Conservation (phyloP, 2,329 filamentous ascomycete species). For the Graphiopsis chlorocephala region DNA sequence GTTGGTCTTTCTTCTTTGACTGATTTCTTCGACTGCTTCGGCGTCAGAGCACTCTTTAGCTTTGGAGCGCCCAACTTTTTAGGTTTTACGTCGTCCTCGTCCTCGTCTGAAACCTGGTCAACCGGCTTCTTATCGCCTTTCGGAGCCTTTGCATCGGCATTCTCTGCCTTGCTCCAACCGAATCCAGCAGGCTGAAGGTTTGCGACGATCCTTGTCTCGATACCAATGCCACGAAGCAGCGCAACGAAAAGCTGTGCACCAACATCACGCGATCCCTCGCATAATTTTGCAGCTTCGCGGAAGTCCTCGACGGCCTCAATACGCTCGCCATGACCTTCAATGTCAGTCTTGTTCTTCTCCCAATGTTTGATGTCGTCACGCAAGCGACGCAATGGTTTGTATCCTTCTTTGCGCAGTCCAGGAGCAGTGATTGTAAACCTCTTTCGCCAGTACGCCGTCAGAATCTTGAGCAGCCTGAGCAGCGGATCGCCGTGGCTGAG, state of each 20-base stretch:
- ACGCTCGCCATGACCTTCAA: constrained; percentile 70
- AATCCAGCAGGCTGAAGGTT: constrained; percentile 86
- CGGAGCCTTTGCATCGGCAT: constrained; percentile 57
- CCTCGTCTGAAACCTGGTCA: constrained; percentile 19
- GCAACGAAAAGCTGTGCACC: constrained; percentile 89
- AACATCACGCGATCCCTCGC: constrained; percentile 79
- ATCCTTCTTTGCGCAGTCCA: constrained; percentile 83
- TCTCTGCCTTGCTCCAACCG: constrained; percentile 84
- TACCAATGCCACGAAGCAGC: constrained; percentile 71
- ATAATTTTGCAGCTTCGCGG: constrained; percentile 63
- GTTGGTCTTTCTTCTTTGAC: constrained; percentile 21
- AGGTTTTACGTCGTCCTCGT: constrained; percentile 20
- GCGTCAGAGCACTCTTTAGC: constrained; percentile 10
- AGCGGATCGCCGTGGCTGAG: constrained; percentile 81
- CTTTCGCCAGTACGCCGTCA: constrained; percentile 87
- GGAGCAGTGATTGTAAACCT: constrained; percentile 74
- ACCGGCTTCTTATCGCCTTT: constrained; percentile 25
- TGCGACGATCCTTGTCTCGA: constrained; percentile 80
- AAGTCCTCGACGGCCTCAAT: constrained; percentile 68
- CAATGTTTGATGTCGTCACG: constrained; percentile 72
- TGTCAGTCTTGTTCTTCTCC: constrained; percentile 60
- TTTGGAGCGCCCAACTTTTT: constrained; percentile 14
- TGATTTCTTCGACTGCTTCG: constrained; percentile 14
- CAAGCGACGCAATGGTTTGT: constrained; percentile 72
- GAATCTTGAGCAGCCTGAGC: constrained; percentile 68